Evolutionary conservation across 2,329 filamentous ascomycete genomes (phyloP).

Genomic region (Cercospora canescens): DNA sequence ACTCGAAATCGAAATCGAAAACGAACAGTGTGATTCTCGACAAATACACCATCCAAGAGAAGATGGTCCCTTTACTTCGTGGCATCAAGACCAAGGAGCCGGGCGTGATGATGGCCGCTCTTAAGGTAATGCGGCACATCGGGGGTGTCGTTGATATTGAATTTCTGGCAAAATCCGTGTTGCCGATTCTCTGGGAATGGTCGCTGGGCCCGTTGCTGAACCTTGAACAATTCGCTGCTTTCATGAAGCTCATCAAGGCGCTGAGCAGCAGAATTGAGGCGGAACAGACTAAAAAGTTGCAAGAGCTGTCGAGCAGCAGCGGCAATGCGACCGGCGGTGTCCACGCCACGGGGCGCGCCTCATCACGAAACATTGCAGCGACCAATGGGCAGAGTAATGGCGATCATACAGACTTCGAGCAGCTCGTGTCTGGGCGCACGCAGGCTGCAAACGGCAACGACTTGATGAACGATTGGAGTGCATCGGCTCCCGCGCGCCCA

Average conservation of each 20-base stretch:
- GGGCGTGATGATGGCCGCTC: constrained; percentile 91
- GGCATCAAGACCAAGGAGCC: constrained; percentile 98
- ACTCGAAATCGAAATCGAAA: constrained; percentile 46
- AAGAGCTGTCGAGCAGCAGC: constrained; percentile 70
- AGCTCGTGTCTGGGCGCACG: constrained; percentile 78
- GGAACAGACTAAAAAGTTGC: constrained; percentile 84
- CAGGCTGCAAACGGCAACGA: constrained; percentile 39
- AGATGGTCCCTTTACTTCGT: constrained; percentile 85
- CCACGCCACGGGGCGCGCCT: constrained; percentile 69
- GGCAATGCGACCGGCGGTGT: constrained; percentile 33
- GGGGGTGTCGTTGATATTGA: constrained; percentile 81
- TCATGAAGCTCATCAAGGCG: constrained; percentile 84
- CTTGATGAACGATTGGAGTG: constrained; percentile 47
- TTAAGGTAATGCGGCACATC: constrained; percentile 82
- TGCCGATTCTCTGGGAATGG: constrained; percentile 90
- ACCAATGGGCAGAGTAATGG: constrained; percentile 60
- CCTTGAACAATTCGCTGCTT: constrained; percentile 78
- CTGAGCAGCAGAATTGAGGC: constrained; percentile 79
- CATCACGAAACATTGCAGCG: constrained; percentile 41
- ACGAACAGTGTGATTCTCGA: constrained; percentile 70
- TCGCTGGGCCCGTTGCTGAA: constrained; percentile 86
- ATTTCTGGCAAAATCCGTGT: constrained; percentile 86
- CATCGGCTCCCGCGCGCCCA: constrained; percentile 28
- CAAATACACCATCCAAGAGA: constrained; percentile 98
- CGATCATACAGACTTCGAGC: constrained; percentile 79